phyloP scores from a whole-genome alignment of 1,284 basidiomycete genomes.

The Leccinum subrobustum region DNA sequence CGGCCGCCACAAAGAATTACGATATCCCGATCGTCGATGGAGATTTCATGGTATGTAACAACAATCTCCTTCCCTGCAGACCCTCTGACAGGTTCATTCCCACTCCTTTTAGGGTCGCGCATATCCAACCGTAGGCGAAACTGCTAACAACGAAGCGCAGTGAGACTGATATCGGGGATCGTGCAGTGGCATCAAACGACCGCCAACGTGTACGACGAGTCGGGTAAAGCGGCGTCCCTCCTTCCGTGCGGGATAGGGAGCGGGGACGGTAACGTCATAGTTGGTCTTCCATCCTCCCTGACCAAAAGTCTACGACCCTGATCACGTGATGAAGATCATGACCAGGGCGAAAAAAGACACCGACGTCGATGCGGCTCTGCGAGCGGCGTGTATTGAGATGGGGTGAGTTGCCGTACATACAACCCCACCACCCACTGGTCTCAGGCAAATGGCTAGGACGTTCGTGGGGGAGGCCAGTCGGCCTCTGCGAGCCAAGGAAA shows the following conservation, averaged over 20 bases:
- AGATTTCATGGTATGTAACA: slow-evolving; percentile 48
- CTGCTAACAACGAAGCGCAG: neutral
- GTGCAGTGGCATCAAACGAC: slow-evolving; percentile 37
- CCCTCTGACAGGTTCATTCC: slow-evolving; percentile 5
- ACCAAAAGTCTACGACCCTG: slow-evolving; percentile 8
- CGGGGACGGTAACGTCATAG: slow-evolving; percentile 40
- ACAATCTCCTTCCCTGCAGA: slow-evolving; percentile 2
- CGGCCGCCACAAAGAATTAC: slow-evolving; percentile 36
- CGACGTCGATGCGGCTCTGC: slow-evolving; percentile 35
- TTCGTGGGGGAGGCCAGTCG: slow-evolving; percentile 41
- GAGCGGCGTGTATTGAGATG: slow-evolving; percentile 42
- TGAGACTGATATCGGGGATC: neutral
- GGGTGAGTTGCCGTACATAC: slow-evolving; percentile 30
- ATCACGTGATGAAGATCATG: slow-evolving; percentile 34
- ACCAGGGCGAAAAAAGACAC: slow-evolving; percentile 33
- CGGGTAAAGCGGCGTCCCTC: slow-evolving; percentile 31
- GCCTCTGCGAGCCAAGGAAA: slow-evolving; percentile 34
- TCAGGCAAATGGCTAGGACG: slow-evolving; percentile 22
- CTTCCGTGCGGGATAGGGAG: slow-evolving; percentile 37
- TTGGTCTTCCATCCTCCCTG: slow-evolving; percentile 15
- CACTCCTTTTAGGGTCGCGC: slow-evolving; percentile 34
- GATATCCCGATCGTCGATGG: slow-evolving; percentile 40
- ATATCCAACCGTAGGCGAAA: slow-evolving; percentile 31
- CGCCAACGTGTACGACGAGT: slow-evolving; percentile 38
- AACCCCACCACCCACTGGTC: neutral